Conservation (phyloP, 2,329 filamentous ascomycete genomes). For the Colletotrichum lentis region DNA sequence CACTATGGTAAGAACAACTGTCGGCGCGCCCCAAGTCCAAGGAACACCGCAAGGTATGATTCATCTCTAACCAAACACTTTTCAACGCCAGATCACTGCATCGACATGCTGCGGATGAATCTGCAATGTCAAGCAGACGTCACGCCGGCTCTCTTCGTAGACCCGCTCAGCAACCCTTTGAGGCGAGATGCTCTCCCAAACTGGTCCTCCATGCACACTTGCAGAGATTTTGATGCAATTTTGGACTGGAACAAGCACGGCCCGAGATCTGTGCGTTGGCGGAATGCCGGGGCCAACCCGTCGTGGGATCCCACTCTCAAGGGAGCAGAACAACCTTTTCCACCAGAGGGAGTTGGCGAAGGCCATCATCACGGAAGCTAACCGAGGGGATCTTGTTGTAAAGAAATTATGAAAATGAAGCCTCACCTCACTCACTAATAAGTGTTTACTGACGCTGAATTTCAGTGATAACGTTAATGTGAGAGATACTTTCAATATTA, state of each 20-base stretch:
- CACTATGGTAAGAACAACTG: conserved; percentile 10
- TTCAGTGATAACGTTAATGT: no score
- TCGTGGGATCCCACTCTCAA: conserved; percentile 23
- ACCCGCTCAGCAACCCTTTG: conserved; percentile 20
- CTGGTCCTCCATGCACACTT: conserved; percentile 34
- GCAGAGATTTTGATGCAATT: conserved; percentile 33
- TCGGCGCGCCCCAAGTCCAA: no score
- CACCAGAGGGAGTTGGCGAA: conserved; percentile 4
- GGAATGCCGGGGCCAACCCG: conserved; percentile 29
- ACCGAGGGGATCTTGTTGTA: no score
- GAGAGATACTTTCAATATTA: no score
- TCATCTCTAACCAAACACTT: no score
- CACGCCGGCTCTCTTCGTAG: conserved; percentile 30
- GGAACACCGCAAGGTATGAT: no score
- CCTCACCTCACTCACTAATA: no score
- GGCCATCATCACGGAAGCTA: neutral
- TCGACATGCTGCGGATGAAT: conserved; percentile 32
- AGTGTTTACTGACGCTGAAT: no score
- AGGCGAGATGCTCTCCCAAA: conserved; percentile 26
- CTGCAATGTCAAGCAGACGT: conserved; percentile 29
- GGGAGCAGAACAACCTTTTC: conserved; percentile 27
- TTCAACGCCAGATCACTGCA: conserved; percentile 17
- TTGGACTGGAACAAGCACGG: conserved; percentile 33
- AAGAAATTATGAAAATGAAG: no score
- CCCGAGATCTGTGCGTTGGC: conserved; percentile 30